Evolutionary conservation across 306 rosid species (phyloP).

Genomic region (Vicia faba): DNA sequence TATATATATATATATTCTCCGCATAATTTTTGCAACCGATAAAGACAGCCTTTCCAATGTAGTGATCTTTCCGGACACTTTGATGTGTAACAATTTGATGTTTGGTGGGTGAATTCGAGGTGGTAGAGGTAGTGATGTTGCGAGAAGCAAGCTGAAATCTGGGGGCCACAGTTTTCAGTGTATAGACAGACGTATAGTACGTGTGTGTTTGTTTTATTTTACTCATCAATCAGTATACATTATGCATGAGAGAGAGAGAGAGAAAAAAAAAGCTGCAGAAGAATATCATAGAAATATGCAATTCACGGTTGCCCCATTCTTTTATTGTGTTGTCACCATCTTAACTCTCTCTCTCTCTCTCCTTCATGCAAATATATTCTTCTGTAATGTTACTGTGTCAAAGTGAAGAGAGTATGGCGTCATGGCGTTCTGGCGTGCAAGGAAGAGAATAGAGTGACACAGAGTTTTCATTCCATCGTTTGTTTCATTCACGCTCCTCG

Average conservation of each 20-base stretch:
- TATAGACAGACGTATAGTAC: conserved; percentile 1
- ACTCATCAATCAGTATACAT: not conserved
- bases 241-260: conserved; percentile 17
- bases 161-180: conserved; percentile 51
- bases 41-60: no score
- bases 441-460: not conserved
- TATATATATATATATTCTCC: no score
- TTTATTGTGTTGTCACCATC: conserved; percentile 76
- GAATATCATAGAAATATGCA: conserved; percentile 71
- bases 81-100: no score
- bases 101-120: conserved; percentile 18
- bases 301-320: conserved; percentile 77
- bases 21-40: no score
- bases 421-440: not conserved
- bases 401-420: not conserved
- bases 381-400: not conserved
- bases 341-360: conserved; percentile 55
- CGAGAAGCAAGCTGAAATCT: conserved; percentile 46
- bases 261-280: conserved; percentile 67
- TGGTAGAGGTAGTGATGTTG: conserved; percentile 40
- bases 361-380: not conserved
- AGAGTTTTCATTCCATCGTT: not conserved
- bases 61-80: no score
- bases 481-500: not conserved
- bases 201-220: not conserved